These are phyloP conservation scores for Neurospora sp. DNA, from an alignment of 495 filamentous ascomycete species.

Conservation along the genomic window DNA sequence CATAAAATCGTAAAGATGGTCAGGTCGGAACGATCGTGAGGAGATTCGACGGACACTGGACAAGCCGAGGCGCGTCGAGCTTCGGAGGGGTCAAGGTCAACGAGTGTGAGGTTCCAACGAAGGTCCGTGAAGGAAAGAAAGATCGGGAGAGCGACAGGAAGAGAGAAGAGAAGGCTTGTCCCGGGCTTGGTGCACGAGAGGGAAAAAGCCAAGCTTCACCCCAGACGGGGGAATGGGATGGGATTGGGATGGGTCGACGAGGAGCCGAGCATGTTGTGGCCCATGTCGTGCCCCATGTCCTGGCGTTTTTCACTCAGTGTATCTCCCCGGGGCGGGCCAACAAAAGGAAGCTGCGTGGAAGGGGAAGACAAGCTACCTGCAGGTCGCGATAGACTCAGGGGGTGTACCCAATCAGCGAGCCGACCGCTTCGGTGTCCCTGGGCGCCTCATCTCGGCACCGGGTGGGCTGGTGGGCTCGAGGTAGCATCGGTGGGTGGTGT, in stretches of 20 bases:
- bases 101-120: constrained; percentile 2
- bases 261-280: constrained; percentile 4
- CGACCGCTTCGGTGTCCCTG: constrained; percentile 4
- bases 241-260: neutral
- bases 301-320: constrained; percentile 1
- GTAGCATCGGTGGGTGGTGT: neutral
- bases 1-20: neutral
- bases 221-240: constrained; percentile 5
- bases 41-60: neutral
- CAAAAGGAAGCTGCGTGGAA: neutral
- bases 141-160: constrained; percentile 7
- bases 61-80: neutral
- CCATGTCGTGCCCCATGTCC: constrained; percentile 9
- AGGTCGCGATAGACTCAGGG: constrained; percentile 10
- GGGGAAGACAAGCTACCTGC: constrained; percentile 5
- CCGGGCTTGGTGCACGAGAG: neutral
- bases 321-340: neutral
- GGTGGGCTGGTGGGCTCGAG: constrained; percentile 3
- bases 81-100: neutral
- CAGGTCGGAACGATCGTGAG: neutral
- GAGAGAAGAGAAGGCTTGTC: constrained; percentile 9
- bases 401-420: constrained; percentile 8
- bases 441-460: constrained; percentile 17
- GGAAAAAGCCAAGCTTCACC: neutral
- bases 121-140: neutral